phyloP scores from a whole-genome alignment of 441 rosid genomes.

The Erodium texanum region DNA sequence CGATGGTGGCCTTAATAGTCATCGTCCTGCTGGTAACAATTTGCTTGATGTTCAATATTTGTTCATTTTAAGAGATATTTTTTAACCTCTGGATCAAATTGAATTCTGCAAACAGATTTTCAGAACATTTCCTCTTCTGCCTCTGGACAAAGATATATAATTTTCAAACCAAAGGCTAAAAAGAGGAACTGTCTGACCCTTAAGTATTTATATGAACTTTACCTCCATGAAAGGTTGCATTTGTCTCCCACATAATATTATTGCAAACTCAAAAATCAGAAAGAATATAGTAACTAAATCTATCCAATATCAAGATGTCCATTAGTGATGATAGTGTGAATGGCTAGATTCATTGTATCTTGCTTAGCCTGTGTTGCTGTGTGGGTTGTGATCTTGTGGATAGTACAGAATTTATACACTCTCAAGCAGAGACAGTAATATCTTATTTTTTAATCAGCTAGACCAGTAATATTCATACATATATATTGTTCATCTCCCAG shows the following conservation, averaged over 20 bases:
- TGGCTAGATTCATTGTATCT: not conserved
- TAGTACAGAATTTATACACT: not conserved
- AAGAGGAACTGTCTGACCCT: not conserved
- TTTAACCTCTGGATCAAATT: not conserved
- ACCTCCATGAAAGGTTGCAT: not conserved
- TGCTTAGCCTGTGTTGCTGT: not conserved
- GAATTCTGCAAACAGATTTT: not conserved
- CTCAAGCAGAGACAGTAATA: not conserved
- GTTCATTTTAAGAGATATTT: not conserved
- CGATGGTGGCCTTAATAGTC: constrained; percentile 62
- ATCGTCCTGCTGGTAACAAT: constrained; percentile 46
- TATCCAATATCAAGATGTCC: not conserved
- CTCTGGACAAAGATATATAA: not conserved
- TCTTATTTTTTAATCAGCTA: no score
- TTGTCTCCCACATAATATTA: not conserved
- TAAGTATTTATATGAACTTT: not conserved
- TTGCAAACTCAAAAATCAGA: not conserved
- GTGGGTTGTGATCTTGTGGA: not conserved
- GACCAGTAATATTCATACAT: not conserved
- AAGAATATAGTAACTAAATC: not conserved
- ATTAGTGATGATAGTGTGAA: not conserved
- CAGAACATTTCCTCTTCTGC: not conserved
- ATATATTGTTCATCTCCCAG: not conserved
- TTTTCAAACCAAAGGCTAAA: not conserved
- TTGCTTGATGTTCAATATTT: constrained; percentile 1